phyloP scores from a whole-genome alignment of 2,329 filamentous ascomycete genomes.

The Botrytis byssoidea region DNA sequence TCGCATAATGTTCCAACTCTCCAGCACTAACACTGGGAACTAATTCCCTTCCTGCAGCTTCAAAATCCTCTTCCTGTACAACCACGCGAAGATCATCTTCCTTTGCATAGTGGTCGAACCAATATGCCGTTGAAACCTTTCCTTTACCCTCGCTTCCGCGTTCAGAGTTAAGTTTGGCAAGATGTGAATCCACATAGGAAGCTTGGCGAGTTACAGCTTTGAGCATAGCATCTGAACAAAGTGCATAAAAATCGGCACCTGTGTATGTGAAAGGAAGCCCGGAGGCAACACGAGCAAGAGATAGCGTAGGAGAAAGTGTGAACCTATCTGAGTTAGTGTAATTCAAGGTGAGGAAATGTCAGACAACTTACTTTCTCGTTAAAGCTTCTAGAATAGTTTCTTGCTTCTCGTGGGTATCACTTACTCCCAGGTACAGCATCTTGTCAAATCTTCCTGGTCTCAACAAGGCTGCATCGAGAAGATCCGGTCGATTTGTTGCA shows the following conservation, averaged over 20 bases:
- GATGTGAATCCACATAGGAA: slow-evolving; percentile 76
- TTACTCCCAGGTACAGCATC: slow-evolving; percentile 95
- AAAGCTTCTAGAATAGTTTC: slow-evolving; percentile 89
- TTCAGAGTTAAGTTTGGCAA: slow-evolving; percentile 63
- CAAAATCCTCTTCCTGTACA: slow-evolving; percentile 87
- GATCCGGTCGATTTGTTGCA: slow-evolving; percentile 89
- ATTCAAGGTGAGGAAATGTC: slow-evolving; percentile 14
- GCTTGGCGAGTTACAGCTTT: slow-evolving; percentile 95
- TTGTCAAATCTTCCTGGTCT: slow-evolving; percentile 94
- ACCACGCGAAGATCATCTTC: slow-evolving; percentile 81
- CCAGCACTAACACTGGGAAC: slow-evolving; percentile 92
- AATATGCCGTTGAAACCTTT: slow-evolving; percentile 78
- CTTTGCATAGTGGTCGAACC: slow-evolving; percentile 89
- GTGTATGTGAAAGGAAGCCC: slow-evolving; percentile 93
- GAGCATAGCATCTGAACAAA: slow-evolving; percentile 98
- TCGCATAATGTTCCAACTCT: slow-evolving; percentile 87
- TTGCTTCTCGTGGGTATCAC: slow-evolving; percentile 96
- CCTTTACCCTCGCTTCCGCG: slow-evolving; percentile 33
- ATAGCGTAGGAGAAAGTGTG: slow-evolving; percentile 75
- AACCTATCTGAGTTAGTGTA: slow-evolving; percentile 59
- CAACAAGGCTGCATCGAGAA: slow-evolving; percentile 85
- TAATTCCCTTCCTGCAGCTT: slow-evolving; percentile 76
- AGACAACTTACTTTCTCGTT: slow-evolving; percentile 77
- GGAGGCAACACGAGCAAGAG: slow-evolving; percentile 70
- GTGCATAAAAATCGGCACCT: slow-evolving; percentile 92